Evolutionary conservation across 2,329 filamentous ascomycete species (phyloP).

Genomic region (Colletotrichum neosansevieriae): DNA sequence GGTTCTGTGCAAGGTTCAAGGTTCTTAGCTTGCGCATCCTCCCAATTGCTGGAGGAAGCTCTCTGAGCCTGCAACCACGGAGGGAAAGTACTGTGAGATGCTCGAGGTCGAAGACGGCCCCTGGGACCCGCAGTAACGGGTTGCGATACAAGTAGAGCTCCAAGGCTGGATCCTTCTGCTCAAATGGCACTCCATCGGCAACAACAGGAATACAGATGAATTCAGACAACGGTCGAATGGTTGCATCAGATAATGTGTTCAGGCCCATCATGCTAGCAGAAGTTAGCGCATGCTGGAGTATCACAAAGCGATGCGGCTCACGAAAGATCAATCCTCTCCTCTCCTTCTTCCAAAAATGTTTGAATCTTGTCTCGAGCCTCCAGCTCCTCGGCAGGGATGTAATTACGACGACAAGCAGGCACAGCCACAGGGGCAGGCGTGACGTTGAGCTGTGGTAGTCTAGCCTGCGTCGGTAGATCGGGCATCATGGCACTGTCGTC

Average conservation of each 20-base stretch:
- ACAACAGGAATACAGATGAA: slow-evolving; percentile 67
- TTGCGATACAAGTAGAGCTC: slow-evolving; percentile 74
- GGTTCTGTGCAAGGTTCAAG: slow-evolving; percentile 76
- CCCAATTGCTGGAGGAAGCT: slow-evolving; percentile 71
- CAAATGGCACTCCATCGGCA: slow-evolving; percentile 68
- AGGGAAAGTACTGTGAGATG: slow-evolving; percentile 75
- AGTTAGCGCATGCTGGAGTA: slow-evolving; percentile 20
- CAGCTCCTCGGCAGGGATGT: slow-evolving; percentile 56
- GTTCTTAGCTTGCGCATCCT: slow-evolving; percentile 69
- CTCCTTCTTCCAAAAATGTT: slow-evolving; percentile 67
- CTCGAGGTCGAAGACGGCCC: slow-evolving; percentile 71
- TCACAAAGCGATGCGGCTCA: slow-evolving; percentile 52
- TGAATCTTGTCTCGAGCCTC: slow-evolving; percentile 61
- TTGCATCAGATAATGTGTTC: slow-evolving; percentile 65
- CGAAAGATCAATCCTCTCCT: slow-evolving; percentile 72
- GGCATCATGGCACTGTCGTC: slow-evolving; percentile 53
- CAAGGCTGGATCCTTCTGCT: slow-evolving; percentile 68
- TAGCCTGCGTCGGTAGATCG: slow-evolving; percentile 49
- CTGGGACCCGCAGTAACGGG: slow-evolving; percentile 65
- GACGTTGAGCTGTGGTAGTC: slow-evolving; percentile 53
- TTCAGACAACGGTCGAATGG: slow-evolving; percentile 67
- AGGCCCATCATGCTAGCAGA: slow-evolving; percentile 58
- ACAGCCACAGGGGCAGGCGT: slow-evolving; percentile 42
- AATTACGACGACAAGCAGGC: slow-evolving; percentile 45
- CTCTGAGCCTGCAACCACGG: slow-evolving; percentile 70